These are phyloP conservation scores for Sporothrix brunneoviolacea DNA, from an alignment of 2,329 filamentous ascomycete genomes.

Conservation along the genomic window DNA sequence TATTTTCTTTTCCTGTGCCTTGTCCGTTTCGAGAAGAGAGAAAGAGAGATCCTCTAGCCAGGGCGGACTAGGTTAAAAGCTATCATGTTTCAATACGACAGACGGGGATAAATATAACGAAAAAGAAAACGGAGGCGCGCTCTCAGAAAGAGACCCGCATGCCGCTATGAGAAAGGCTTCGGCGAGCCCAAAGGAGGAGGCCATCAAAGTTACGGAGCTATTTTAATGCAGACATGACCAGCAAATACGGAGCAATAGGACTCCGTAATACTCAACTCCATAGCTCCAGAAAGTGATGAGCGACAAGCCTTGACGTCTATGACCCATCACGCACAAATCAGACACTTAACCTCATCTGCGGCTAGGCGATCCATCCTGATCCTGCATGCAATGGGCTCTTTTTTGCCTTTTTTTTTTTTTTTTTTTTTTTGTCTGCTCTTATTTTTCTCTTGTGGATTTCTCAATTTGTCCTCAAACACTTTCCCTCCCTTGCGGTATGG, in stretches of 20 bases:
- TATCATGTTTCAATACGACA: constrained; percentile 8
- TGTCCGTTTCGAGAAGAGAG: background rate
- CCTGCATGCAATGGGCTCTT: background rate
- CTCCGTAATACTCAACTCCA: no score
- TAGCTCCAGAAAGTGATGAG: constrained; percentile 5
- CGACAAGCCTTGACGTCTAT: background rate
- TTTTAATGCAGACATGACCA: no score
- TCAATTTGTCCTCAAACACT: no score
- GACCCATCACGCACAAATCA: no score
- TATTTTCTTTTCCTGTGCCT: background rate
- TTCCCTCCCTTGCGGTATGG: no score
- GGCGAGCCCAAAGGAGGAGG: background rate
- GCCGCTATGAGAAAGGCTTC: background rate
- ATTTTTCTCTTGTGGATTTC: no score
- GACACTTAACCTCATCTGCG: background rate
- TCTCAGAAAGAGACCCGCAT: background rate
- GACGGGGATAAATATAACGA: no score
- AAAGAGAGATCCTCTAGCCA: background rate
- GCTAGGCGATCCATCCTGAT: background rate
- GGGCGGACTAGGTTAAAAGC: background rate
- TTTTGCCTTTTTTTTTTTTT: no score
- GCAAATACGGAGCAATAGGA: no score
- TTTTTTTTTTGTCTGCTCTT: no score
- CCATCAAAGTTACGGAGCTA: no score
- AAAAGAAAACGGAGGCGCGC: background rate